Evolutionary conservation across 129 eudicot species (phyloP), one percentile per base, ranked within the genome.

Genomic region (Flaveria brownii): DNA sequence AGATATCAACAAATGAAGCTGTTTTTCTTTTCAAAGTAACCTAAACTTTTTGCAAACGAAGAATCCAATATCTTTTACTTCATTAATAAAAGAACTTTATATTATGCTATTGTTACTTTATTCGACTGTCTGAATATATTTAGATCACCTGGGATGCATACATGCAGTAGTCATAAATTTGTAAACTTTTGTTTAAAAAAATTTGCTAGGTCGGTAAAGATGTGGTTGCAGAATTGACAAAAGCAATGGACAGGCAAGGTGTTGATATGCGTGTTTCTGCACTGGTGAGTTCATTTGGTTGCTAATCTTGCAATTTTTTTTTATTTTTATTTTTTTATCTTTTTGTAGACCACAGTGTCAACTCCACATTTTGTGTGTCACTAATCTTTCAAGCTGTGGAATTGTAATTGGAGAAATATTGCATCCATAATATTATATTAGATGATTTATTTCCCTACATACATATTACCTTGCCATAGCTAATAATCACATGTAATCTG

Each of bases 211-310:
- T 86, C 39, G 87, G 83, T 41, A 46, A 64, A 83, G 85, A 86
- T 16, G 83, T 86, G 56, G 89, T 86, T 60, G 85, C 77, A 20
- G 91, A 88, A 85, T 70, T 93, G 77, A 43, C 91, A 50, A 81
- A 50, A 46, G 92, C 97, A 42, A 77, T 93, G 98, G 80, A 87
- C 59, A 79, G 94, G 73, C 77, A 87, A 68, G 93, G 91, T 23
- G 80, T 88, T 62, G 89, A 88, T 30, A 87, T 93, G 90, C 88
- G 83, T 36, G 92, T 90, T 65, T 81, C 97, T 16, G 97, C 98
- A 25, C 83, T 93, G 84, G 98, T 93, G 76, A 61, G 89, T 78
- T 77, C 51, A 22, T 46, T 59, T 70, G 36, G 28, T 72, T 77
- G 73, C 62, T 75, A 59, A 66, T 75, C 28, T 64, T 78, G 36